Evolutionary conservation across 2,329 filamentous ascomycete species (phyloP), one percentile per base, ranked within the genome.

Genomic region (Beauveria medogensis): DNA sequence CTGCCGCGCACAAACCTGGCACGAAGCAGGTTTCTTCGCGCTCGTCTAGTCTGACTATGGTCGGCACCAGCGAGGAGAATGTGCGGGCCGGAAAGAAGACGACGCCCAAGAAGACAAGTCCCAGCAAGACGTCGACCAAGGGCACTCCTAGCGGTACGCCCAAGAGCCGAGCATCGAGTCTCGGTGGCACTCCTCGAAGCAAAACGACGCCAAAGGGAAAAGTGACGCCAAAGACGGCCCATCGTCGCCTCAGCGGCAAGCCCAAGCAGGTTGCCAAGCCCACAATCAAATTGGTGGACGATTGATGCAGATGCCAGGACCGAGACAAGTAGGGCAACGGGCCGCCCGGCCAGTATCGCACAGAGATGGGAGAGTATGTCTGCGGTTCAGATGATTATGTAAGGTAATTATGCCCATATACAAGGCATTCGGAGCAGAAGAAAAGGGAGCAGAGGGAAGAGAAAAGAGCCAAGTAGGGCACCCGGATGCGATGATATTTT

Each of bases 31-130:
- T 26, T 3, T 60, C 64, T 14, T 65, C 65, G 18, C 62, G 63
- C 28, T 63, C 66, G 48, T 67, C 68, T 14, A 66, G 63, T 41
- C 63, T 66, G n/a, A 65, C 65, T 12, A 60, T 68, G 46, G 53
- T 62, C 1, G 60, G 61, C n/a, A 53, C 55, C 30, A 54, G 41
- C 44, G 61, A 63, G 46, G 55, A 59, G 28, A 56, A 63, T 46
- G 43, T 56, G n/a, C 50, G 62, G n/a, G 62, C 63, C 1, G 58
- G 56, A 5, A 60, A 59, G n/a, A 62, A 60, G 52, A 53, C 16
- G 46, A 62, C 30, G 55, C 58, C 37, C 10, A 54, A 47, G 43
- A 61, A 55, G 52, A 12, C 18, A 5, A 55, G 24, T 20, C 30
- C 20, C 8, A 58, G 58, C 43, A 63, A 62, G 54, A 59, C 56